Evolutionary conservation across 2,329 filamentous ascomycete species (phyloP), one percentile per base, ranked within the genome.

Genomic region (Daldinia eschscholtzii): DNA sequence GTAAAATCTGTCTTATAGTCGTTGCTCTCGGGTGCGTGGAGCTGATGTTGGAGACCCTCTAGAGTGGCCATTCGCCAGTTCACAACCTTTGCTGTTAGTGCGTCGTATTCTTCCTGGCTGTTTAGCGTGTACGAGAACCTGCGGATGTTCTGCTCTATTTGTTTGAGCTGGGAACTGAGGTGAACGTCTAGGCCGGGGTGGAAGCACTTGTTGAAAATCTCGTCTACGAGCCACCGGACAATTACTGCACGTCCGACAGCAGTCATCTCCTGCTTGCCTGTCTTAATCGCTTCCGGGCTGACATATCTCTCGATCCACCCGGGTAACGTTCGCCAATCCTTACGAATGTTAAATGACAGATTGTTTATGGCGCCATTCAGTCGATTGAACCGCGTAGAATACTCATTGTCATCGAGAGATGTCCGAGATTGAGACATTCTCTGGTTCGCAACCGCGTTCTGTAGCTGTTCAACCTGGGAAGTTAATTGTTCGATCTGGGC

Each of bases 371-470:
- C 92, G 28, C 95, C 95, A 76, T 98, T 96, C 55, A 99, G 87
- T 23, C 96, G 91, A 77, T 91, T 93, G 81, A 98, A 98, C 23
- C 95, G 89, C 20, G 91, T 94, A 41, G 89, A 85, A 78, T 99
- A 99, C 83, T 98, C 95, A 80, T 89, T 97, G 78, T 99, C 96
- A 78, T 99, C 96, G 60, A 98, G 90, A 1, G 94, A 93, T 1
- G 95, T 98, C 68, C 94, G 92, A 23, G 95, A 98, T 78, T 97
- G 92, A 2, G 96, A 96, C 80, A 99, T 91, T 65, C 95, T 91
- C 81, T 98, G 96, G 80, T 97, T 96, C 65, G 96, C 96, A 60
- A 99, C 88, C n/a, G 94, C 96, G 79, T 99, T 98, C 79, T 99
- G 96, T 18, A 99, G 86, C 75, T 96, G 92, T 79, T 98, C 95